phyloP scores from a whole-genome alignment of 164 flowering plant species.

The Nymphaea colorata region DNA sequence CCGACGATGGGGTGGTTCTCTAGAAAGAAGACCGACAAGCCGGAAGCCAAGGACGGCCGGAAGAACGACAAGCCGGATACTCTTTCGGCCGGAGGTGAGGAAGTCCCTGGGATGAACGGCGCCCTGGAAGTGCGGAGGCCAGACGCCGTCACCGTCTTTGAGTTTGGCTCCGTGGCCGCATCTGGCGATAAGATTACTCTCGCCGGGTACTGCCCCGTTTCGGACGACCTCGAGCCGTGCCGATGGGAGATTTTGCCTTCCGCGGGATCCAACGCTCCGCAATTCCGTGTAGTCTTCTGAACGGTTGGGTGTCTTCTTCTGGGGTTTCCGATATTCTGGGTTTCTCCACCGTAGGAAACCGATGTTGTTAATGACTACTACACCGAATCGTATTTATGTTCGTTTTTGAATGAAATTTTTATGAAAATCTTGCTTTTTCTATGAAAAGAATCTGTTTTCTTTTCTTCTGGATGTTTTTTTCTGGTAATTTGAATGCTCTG shows the following conservation, averaged over 20 bases:
- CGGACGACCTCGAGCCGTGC: constrained; percentile 95
- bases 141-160: constrained; percentile 57
- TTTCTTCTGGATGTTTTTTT: too few relatives aligned
- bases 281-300: constrained; percentile 84
- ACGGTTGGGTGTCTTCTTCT: not conserved
- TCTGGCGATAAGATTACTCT: constrained; percentile 74
- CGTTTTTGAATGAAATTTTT: too few relatives aligned
- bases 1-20: not conserved
- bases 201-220: constrained; percentile 90
- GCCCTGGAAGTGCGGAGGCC: constrained; percentile 59
- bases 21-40: not conserved
- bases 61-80: constrained; percentile 5
- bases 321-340: not conserved
- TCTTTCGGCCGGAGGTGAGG: constrained; percentile 5
- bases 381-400: too few relatives aligned
- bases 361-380: too few relatives aligned
- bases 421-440: too few relatives aligned
- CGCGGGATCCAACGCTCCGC: constrained; percentile 51
- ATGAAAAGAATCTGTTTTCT: too few relatives aligned
- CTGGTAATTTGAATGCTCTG: too few relatives aligned
- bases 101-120: constrained; percentile 62
- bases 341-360: too few relatives aligned
- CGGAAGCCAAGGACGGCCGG: not conserved
- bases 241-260: constrained; percentile 82
- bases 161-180: constrained; percentile 71